These are phyloP conservation scores for Pythium sukuiense DNA, from an alignment of 352 stramenopile species.

Conservation along the genomic window DNA sequence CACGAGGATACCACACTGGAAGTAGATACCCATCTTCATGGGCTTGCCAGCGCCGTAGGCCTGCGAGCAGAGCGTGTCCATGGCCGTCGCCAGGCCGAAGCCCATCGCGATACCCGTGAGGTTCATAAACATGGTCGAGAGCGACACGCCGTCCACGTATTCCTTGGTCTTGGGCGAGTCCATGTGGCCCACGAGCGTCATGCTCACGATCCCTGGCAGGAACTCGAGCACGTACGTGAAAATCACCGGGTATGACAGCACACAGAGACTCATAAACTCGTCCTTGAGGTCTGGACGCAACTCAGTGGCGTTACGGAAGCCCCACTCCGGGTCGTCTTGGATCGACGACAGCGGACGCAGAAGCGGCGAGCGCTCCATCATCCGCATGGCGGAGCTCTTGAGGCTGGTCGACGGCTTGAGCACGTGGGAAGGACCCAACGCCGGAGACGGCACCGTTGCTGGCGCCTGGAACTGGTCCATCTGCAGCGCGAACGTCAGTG, in stretches of 20 bases:
- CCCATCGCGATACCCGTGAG: constrained; percentile 60
- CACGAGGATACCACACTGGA: constrained; percentile 78
- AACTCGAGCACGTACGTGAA: constrained; percentile 79
- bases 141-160: constrained; percentile 65
- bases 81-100: constrained; percentile 68
- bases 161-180: constrained; percentile 68
- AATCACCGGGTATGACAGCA: constrained; percentile 60
- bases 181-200: constrained; percentile 69
- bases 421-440: not conserved
- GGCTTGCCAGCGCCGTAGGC: constrained; percentile 73
- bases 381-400: constrained; percentile 25
- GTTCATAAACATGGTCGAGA: constrained; percentile 79
- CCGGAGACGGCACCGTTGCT: not conserved
- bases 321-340: constrained; percentile 35
- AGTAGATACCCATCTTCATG: constrained; percentile 80
- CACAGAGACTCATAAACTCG: constrained; percentile 43
- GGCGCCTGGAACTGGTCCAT: constrained; percentile 11
- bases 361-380: constrained; percentile 40
- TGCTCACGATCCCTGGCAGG: constrained; percentile 61
- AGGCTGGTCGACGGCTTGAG: constrained; percentile 18
- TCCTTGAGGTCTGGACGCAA: constrained; percentile 24
- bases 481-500: constrained; percentile 11
- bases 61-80: constrained; percentile 89
- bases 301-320: constrained; percentile 21
- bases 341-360: constrained; percentile 33